Conservation (phyloP, 169 alveolate species). For the Toxoplasma gondii region DNA sequence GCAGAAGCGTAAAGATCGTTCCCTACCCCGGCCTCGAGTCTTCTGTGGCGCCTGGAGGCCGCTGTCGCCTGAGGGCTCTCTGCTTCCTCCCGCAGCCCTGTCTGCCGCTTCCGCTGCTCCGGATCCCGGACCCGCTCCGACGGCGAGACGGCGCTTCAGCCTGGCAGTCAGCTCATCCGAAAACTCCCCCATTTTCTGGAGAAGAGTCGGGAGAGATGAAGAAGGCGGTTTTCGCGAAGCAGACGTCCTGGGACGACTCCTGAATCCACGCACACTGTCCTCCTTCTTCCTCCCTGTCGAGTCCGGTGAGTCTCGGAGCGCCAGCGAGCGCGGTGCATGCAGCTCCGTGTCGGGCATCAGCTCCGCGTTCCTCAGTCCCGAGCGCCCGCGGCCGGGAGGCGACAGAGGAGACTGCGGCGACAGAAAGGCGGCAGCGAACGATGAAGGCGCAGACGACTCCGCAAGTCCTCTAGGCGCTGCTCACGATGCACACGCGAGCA, state of each 20-base stretch:
- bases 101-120: not conserved
- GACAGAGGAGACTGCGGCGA: not conserved
- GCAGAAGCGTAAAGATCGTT: not conserved
- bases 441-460: not conserved
- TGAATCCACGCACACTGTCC: not conserved
- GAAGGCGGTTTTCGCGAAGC: not conserved
- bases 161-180: not conserved
- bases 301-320: not conserved
- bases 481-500: no score
- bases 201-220: not conserved
- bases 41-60: not conserved
- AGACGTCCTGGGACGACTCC: not conserved
- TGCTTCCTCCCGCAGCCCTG: not conserved
- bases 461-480: no score
- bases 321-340: slow-evolving; percentile 26
- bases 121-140: not conserved
- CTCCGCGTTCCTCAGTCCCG: not conserved
- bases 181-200: not conserved
- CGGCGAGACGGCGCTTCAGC: not conserved
- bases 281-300: not conserved
- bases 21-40: no score
- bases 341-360: not conserved
- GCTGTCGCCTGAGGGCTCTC: not conserved
- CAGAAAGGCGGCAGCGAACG: not conserved
- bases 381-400: not conserved